These are phyloP conservation scores for Mucor piriformis DNA, from an alignment of 371 early-diverging fungal genomes.

Conservation along the genomic window DNA sequence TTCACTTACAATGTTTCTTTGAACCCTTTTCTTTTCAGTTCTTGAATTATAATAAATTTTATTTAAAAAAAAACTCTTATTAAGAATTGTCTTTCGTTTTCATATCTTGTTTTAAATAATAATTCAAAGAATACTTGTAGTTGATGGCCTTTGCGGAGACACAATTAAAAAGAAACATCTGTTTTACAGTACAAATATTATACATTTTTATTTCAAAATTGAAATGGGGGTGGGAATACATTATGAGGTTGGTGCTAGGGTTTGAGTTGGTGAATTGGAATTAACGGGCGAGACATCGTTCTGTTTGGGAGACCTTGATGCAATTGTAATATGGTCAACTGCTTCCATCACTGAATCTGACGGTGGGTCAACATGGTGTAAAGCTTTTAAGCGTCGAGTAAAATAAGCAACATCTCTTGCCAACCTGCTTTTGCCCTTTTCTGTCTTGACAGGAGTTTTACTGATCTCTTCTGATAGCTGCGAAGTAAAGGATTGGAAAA, in stretches of 20 bases:
- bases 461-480: constrained; percentile 75
- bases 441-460: constrained; percentile 65
- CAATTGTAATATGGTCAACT: constrained; percentile 51
- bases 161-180: too few relatives aligned
- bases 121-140: too few relatives aligned
- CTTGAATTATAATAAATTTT: not conserved
- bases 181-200: too few relatives aligned
- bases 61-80: not conserved
- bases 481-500: constrained; percentile 75
- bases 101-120: too few relatives aligned
- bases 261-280: not conserved
- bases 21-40: not conserved
- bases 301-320: not conserved
- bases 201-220: too few relatives aligned
- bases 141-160: too few relatives aligned
- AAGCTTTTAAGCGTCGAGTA: constrained; percentile 61
- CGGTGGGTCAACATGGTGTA: constrained; percentile 76
- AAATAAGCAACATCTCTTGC: constrained; percentile 75
- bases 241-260: not conserved
- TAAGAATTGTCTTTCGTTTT: too few relatives aligned
- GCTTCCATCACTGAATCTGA: constrained; percentile 76
- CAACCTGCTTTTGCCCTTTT: constrained; percentile 80
- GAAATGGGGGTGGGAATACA: too few relatives aligned
- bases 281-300: not conserved
- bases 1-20: constrained; percentile 12